phyloP scores from a whole-genome alignment of 306 rosid genomes.

The Quercus agrifolia region DNA sequence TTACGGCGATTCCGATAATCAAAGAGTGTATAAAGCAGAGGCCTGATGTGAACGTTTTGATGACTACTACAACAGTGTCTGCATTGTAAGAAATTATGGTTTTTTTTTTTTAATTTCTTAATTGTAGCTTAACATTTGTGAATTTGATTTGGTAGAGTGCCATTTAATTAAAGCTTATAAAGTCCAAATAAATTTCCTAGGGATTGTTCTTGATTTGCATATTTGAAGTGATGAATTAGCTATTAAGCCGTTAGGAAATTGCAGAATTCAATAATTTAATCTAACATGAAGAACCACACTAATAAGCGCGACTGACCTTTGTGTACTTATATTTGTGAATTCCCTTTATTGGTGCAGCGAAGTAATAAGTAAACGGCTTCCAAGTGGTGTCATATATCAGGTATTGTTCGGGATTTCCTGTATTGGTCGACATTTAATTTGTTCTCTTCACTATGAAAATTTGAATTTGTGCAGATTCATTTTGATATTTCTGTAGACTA shows the following conservation, averaged over 20 bases:
- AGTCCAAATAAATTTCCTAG: too few species aligned
- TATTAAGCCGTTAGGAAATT: too few species aligned
- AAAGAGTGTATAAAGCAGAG: conserved; percentile 56
- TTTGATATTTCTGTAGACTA: too few species aligned
- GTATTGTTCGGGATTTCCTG: conserved; percentile 24
- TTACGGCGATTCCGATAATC: conserved; percentile 81
- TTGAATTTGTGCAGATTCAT: too few species aligned
- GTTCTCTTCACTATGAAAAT: too few species aligned
- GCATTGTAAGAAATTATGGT: conserved; percentile 59
- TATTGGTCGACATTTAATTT: too few species aligned
- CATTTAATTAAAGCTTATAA: too few species aligned
- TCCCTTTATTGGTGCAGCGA: conserved; percentile 53
- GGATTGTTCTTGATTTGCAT: too few species aligned
- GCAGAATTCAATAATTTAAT: too few species aligned
- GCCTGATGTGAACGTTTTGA: conserved; percentile 66
- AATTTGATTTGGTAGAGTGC: too few species aligned
- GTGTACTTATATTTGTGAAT: neutral
- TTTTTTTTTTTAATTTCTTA: neutral
- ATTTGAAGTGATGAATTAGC: too few species aligned
- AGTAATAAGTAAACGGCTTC: conserved; percentile 69
- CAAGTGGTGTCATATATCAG: conserved; percentile 70
- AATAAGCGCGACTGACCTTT: neutral
- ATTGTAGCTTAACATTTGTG: neutral
- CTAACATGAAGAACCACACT: too few species aligned
- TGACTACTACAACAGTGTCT: conserved; percentile 73